Percentiles rank a stretch among this genome's conserved stretches.
Conservation (phyloP, 257 asterid species). For the Thymus mandschuricus region DNA sequence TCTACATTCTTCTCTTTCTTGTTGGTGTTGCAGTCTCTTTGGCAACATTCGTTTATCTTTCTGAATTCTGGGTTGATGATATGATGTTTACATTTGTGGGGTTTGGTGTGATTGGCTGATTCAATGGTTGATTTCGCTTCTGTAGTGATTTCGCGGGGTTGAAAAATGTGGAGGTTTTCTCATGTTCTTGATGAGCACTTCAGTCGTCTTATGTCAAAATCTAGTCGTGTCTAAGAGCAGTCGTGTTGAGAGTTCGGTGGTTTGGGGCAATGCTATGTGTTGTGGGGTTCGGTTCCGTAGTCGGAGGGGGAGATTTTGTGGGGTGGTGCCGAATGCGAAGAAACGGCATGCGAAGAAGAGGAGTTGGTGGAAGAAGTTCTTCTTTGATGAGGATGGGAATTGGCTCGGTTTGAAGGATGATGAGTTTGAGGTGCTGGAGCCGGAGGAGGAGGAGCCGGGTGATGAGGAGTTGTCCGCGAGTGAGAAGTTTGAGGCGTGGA, state of each 20-base stretch:
- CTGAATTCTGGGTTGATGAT: slow-evolving; percentile 27
- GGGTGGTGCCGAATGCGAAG: slow-evolving; percentile 73
- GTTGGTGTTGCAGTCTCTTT: not conserved
- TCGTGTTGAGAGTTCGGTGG: slow-evolving; percentile 35
- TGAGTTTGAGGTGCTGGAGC: slow-evolving; percentile 58
- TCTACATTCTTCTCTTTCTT: slow-evolving; percentile 21
- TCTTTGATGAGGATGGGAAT: slow-evolving; percentile 79
- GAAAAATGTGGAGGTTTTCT: slow-evolving; percentile 65
- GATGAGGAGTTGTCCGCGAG: slow-evolving; percentile 65
- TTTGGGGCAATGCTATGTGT: slow-evolving; percentile 33
- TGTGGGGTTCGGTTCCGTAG: slow-evolving; percentile 40
- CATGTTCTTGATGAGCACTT: slow-evolving; percentile 91
- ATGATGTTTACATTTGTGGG: slow-evolving; percentile 43
- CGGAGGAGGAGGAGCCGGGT: slow-evolving; percentile 53
- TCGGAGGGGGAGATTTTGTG: slow-evolving; percentile 53
- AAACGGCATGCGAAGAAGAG: slow-evolving; percentile 52
- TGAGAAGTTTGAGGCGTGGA: slow-evolving; percentile 98
- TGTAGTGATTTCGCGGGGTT: slow-evolving; percentile 45
- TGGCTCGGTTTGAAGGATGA: slow-evolving; percentile 95
- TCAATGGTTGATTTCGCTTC: slow-evolving; percentile 36
- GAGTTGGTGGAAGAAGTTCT: slow-evolving; percentile 89
- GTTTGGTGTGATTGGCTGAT: slow-evolving; percentile 37
- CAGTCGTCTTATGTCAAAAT: slow-evolving; percentile 66
- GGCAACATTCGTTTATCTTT: slow-evolving; percentile 20
- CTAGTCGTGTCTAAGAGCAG: slow-evolving; percentile 45